Evolutionary conservation across 805 yeast genomes (phyloP), one percentile per base, ranked within the genome.

Genomic region (Ogataea neopini): DNA sequence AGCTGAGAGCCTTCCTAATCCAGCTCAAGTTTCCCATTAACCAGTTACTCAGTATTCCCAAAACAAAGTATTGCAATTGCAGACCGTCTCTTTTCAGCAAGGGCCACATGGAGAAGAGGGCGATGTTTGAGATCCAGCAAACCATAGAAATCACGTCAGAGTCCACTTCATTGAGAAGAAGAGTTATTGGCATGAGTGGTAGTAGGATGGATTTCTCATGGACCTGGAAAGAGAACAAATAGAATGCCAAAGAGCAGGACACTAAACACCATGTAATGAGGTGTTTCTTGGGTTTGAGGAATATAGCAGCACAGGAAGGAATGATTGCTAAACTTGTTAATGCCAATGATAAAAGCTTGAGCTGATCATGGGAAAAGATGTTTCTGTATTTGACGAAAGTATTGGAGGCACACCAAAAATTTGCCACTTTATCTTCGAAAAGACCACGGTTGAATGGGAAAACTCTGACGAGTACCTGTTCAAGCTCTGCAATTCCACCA

Each of bases 361-460:
- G 72, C 57, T 86, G 79, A 11, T 71, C 68, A 14, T 74, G 72
- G 2, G 80, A 63, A 59, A 86, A 84, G 0, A 74, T 42, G 4
- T 67, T 58, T 53, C 79, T 81, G 60, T 88, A 84, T 63, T 92
- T 92, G 62, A 91, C 64, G 9, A 89, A 52, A 1, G 86, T 72
- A 64, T 94, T 94, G 1, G 90, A 72, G n/a, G 96, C 84, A 66
- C 98, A 91, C 99, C 99, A 94, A 60, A 94, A 86, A 62, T 91
- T 94, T 33, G 96, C 96, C 13, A 94, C 98, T 64, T 94, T 94
- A 63, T 94, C 98, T 65, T 94, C 99, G 75, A 95, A 94, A 6
- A 94, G 75, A 0, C 99, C 99, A 62, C 98, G 77, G 38, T 83
- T 79, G 56, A 94, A 92, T 1, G 99, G 99, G 65, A 94, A 94